Percentiles rank a stretch among this genome's conserved stretches.
phyloP scores from a whole-genome alignment of 2,329 filamentous ascomycete genomes.

The Alternaria postmessia region DNA sequence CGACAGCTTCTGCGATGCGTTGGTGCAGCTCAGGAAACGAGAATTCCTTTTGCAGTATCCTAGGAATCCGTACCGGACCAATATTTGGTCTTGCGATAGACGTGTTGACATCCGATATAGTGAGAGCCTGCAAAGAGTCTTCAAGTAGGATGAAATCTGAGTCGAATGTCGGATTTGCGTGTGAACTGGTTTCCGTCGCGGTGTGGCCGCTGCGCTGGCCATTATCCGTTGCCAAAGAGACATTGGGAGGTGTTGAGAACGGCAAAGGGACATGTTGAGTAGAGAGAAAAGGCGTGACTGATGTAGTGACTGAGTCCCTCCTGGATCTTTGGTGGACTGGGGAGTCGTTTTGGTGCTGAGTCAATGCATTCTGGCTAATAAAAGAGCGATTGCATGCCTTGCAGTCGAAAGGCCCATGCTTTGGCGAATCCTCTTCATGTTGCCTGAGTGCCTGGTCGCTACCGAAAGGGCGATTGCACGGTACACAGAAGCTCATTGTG shows the following conservation, averaged over 20 bases:
- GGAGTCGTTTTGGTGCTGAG: constrained; percentile 12
- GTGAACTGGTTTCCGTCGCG: background rate
- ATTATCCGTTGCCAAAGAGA: background rate
- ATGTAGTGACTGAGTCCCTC: background rate
- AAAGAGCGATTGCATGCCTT: constrained; percentile 12
- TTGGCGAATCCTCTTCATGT: constrained; percentile 7
- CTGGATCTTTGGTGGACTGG: constrained; percentile 4
- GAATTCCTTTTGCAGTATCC: too few relatives aligned
- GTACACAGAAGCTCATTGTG: background rate
- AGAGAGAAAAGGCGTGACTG: background rate
- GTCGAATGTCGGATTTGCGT: background rate
- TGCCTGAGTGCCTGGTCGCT: constrained; percentile 1
- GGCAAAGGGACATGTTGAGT: background rate
- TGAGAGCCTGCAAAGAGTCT: background rate
- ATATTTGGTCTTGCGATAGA: too few relatives aligned
- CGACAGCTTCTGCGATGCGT: constrained; percentile 3
- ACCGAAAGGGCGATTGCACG: constrained; percentile 10
- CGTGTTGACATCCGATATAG: background rate
- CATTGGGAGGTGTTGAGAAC: background rate
- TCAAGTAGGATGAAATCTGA: background rate
- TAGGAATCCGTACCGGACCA: too few relatives aligned
- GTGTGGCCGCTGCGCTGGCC: background rate
- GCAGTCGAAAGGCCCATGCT: constrained; percentile 7
- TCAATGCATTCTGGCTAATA: constrained; percentile 2
- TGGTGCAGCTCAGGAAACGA: constrained; percentile 13